Percentiles rank a stretch among this genome's conserved stretches.
phyloP scores from a whole-genome alignment of 2,329 filamentous ascomycete genomes.

The Plectosphaerella plurivora region DNA sequence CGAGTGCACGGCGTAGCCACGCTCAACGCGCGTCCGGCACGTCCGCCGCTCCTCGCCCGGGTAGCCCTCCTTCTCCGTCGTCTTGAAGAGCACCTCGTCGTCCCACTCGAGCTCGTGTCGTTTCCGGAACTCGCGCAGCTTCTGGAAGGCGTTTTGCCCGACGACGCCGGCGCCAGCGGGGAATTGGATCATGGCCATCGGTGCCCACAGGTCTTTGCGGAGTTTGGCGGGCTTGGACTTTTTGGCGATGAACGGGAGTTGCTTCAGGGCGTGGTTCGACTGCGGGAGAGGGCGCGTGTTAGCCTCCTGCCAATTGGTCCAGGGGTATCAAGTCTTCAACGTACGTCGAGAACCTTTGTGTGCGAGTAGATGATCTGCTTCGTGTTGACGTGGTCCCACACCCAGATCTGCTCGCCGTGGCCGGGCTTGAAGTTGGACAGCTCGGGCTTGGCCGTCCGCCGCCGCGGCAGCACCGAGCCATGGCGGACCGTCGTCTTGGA shows the following conservation, averaged over 20 bases:
- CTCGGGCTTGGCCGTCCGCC: slow-evolving; percentile 14
- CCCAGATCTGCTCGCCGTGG: slow-evolving; percentile 55
- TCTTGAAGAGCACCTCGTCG: slow-evolving; percentile 35
- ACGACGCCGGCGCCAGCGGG: slow-evolving; percentile 44
- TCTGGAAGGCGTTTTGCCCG: slow-evolving; percentile 57
- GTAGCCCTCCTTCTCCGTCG: slow-evolving; percentile 16
- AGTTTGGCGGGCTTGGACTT: slow-evolving; percentile 59
- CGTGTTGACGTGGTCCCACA: slow-evolving; percentile 45
- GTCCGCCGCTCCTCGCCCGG: slow-evolving; percentile 19
- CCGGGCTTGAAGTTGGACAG: slow-evolving; percentile 23
- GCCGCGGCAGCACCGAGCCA: slow-evolving; percentile 19
- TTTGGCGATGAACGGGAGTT: slow-evolving; percentile 63
- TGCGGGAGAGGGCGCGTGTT: slow-evolving; percentile 9
- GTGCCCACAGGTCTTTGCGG: slow-evolving; percentile 64
- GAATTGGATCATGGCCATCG: slow-evolving; percentile 57
- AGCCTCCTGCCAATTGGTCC: neutral
- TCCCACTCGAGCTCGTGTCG: slow-evolving; percentile 61
- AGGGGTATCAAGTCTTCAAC: slow-evolving; percentile 11
- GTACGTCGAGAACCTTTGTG: slow-evolving; percentile 38
- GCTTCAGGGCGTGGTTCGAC: slow-evolving; percentile 45
- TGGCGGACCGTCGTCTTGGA: slow-evolving; percentile 37
- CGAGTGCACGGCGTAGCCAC: slow-evolving; percentile 50
- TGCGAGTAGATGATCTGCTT: slow-evolving; percentile 51
- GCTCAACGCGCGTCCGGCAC: slow-evolving; percentile 33
- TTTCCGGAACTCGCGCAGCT: slow-evolving; percentile 59